Evolutionary conservation across 2,329 filamentous ascomycete genomes (phyloP).

Genomic region (Phaeoacremonium minimum): DNA sequence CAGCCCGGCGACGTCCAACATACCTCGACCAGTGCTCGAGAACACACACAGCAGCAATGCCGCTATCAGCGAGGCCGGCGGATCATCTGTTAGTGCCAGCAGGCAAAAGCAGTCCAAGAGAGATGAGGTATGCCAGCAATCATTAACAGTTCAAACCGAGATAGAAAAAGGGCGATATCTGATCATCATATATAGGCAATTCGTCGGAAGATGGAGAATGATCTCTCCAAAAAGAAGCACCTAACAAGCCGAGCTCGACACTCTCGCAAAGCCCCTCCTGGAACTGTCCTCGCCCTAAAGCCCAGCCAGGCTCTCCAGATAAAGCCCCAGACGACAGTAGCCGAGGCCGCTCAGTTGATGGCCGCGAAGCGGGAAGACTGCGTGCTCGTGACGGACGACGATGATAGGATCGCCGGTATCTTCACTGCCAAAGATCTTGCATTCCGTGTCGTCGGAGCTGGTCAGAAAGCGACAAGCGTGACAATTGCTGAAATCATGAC

Average conservation of each 20-base stretch:
- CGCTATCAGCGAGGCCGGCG: conserved; percentile 53
- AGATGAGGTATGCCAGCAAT: conserved; percentile 75
- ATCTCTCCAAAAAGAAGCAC: conserved; percentile 96
- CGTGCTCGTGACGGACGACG: conserved; percentile 94
- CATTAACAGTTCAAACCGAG: background rate
- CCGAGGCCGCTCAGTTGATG: conserved; percentile 97
- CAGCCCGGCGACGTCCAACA: conserved; percentile 60
- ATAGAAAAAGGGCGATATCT: background rate
- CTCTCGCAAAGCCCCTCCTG: conserved; percentile 89
- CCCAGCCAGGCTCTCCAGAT: conserved; percentile 96
- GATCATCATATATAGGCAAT: conserved; percentile 68
- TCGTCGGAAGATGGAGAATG: conserved; percentile 91
- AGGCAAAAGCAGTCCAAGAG: conserved; percentile 94
- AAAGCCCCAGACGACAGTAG: conserved; percentile 88
- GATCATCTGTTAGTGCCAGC: conserved; percentile 81
- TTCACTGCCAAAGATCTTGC: conserved; percentile 98
- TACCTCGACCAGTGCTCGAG: conserved; percentile 70
- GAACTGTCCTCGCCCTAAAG: conserved; percentile 91
- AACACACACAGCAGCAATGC: conserved; percentile 29
- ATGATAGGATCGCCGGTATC: conserved; percentile 96
- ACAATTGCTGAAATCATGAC: conserved; percentile 99
- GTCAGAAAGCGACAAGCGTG: conserved; percentile 82
- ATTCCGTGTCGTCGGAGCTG: conserved; percentile 90
- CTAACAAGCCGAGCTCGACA: conserved; percentile 73
- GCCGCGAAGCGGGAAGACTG: conserved; percentile 98